Base-by-base conservation (phyloP, 352 stramenopile species). In the Pythium aristosporum region DNA sequence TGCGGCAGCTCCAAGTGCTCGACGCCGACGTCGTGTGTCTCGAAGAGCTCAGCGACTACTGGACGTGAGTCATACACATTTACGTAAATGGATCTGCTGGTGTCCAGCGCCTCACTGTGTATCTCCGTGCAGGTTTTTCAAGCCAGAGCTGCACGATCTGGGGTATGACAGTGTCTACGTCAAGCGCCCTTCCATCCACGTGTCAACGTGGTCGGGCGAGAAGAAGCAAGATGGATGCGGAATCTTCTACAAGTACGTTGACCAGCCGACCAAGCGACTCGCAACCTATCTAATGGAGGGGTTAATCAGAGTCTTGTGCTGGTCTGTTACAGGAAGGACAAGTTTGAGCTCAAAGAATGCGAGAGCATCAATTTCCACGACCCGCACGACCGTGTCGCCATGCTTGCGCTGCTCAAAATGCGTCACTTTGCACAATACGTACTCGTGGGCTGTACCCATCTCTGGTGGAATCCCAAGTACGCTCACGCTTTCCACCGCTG, bases 391-490 rank as follows among this genome's bases (percentile, higher is more conserved):
- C 82, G 87, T 46, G 85, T 96, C 5, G 87, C 87, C n/a, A 75
- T 96, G 47, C 76, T 96, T 48, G 85, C 85, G 46, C 61, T 96
- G 64, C 76, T 96, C 44, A 89, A 92, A 73, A 85, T 92, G 80
- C 81, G 82, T 18, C 74, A 90, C 52, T 91, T 91, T 69, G 79
- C 83, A 47, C 79, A 96, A 58, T 90, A 84, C 20, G 80, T 96
- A 42, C 65, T 96, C 21, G 73, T 96, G 13, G 87, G 83, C 10
- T 92, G 83, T 67, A 96, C 87, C 6, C 87, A 96, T 43, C 56
- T 96, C 25, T 96, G 85, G 83, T 96, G 87, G 87, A 96, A 96
- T 54, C 76, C 82, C 15, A 92, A 94, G 83, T 92, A 69, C 59
- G 25, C 46, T 51, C 32, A 20, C 15, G 39, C 39, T 20, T 46